These are phyloP conservation scores for Zygoascus bituminiphila DNA, from an alignment of 805 yeast species.

Conservation along the genomic window DNA sequence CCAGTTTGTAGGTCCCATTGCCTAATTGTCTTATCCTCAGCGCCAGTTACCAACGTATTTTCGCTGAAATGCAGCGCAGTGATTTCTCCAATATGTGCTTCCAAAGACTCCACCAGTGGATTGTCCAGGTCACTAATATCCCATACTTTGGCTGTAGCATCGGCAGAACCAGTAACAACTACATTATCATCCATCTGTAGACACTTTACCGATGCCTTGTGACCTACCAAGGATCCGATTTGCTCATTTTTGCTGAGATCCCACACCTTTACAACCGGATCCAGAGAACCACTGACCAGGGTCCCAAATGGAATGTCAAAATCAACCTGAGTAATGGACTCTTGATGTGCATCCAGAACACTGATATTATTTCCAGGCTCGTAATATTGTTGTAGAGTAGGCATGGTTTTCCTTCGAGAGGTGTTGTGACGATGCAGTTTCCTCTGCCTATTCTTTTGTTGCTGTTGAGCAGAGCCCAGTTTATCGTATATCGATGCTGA, in stretches of 20 bases:
- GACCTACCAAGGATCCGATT: conserved; percentile 50
- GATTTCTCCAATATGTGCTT: conserved; percentile 58
- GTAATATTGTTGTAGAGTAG: conserved; percentile 58
- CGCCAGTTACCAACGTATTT: conserved; percentile 54
- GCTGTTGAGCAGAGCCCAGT: background rate
- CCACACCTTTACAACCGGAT: conserved; percentile 77
- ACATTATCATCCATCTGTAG: conserved; percentile 48
- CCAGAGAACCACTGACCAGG: conserved; percentile 68
- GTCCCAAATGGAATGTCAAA: conserved; percentile 71
- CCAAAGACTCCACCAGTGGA: conserved; percentile 43
- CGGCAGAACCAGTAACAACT: conserved; percentile 51
- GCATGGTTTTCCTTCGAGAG: conserved; percentile 42
- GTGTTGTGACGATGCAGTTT: background rate
- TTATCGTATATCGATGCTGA: background rate
- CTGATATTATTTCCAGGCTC: conserved; percentile 49
- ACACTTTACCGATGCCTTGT: conserved; percentile 48
- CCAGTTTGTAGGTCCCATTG: conserved; percentile 70
- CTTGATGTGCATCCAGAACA: conserved; percentile 44
- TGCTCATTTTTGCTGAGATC: conserved; percentile 54
- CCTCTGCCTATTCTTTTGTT: background rate
- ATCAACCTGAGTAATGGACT: conserved; percentile 48
- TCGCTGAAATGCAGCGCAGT: conserved; percentile 53
- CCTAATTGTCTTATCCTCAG: conserved; percentile 61
- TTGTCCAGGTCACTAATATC: conserved; percentile 30
- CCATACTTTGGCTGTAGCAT: conserved; percentile 56